Percentiles rank a stretch among this genome's conserved stretches.
phyloP scores from a whole-genome alignment of 371 early-diverging fungal genomes.

The Coemansia linderi region DNA sequence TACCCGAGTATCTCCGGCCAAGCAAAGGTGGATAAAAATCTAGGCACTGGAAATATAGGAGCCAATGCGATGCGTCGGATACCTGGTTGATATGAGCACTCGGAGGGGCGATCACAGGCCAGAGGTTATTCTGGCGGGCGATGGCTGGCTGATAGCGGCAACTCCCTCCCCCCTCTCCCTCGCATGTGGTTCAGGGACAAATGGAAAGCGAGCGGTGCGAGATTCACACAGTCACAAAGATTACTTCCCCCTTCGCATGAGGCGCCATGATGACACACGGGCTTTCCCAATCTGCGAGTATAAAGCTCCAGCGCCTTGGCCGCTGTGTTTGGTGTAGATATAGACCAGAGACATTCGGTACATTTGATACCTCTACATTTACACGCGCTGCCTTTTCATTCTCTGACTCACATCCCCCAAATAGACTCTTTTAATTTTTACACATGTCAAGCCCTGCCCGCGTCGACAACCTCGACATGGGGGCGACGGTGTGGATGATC shows the following conservation, averaged over 20 bases:
- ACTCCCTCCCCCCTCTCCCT: neutral
- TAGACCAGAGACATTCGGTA: neutral
- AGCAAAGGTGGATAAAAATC: neutral
- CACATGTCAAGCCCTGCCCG: neutral
- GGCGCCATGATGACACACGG: neutral
- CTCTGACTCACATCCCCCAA: neutral
- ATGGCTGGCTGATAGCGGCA: slow-evolving; percentile 5
- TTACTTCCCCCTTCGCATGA: neutral
- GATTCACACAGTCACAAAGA: slow-evolving; percentile 14
- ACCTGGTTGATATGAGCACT: slow-evolving; percentile 25
- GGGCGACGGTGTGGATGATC: slow-evolving; percentile 51
- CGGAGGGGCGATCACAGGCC: slow-evolving; percentile 19
- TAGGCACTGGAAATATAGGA: slow-evolving; percentile 6
- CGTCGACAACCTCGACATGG: slow-evolving; percentile 42
- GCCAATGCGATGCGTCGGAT: slow-evolving; percentile 17
- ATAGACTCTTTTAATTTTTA: neutral
- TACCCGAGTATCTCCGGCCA: neutral
- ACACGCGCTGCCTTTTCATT: too few relatives aligned
- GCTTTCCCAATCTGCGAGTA: neutral
- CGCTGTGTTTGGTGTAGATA: neutral
- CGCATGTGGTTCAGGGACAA: slow-evolving; percentile 4
- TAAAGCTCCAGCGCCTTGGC: slow-evolving; percentile 3
- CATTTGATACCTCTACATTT: neutral
- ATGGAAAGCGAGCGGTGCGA: neutral
- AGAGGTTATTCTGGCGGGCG: slow-evolving; percentile 1